Evolutionary conservation across 345 rosid genomes (phyloP).

Genomic region (Murraya koenigii): DNA sequence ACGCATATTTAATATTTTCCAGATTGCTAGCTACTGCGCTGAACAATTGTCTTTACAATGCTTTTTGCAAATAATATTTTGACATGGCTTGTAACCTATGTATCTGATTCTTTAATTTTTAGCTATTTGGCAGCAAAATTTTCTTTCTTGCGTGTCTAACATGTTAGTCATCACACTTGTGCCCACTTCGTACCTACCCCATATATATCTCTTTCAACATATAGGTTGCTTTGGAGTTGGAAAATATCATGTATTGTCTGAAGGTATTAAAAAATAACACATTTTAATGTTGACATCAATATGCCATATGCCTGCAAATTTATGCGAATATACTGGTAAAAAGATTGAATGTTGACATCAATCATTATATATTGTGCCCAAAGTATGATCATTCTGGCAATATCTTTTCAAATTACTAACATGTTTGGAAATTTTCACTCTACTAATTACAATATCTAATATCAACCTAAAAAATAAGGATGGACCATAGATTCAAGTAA

Average conservation of each 20-base stretch:
- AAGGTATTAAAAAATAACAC: background rate
- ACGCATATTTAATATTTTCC: background rate
- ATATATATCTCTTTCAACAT: background rate
- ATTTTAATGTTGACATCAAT: background rate
- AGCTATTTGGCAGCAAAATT: background rate
- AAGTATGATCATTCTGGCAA: background rate
- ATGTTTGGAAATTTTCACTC: no score
- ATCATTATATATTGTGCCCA: no score
- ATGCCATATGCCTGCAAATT: background rate
- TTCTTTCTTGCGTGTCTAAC: background rate
- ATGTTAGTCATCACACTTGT: background rate
- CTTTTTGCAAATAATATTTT: background rate
- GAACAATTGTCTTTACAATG: no score
- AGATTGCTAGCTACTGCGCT: no score
- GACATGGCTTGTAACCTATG: background rate
- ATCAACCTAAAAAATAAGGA: no score
- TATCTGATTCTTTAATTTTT: background rate
- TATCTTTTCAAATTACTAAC: background rate
- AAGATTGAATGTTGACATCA: background rate
- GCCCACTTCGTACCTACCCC: background rate
- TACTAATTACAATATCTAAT: no score
- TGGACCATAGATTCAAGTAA: background rate
- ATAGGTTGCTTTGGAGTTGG: background rate
- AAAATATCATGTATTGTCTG: background rate
- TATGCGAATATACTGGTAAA: background rate